These are phyloP conservation scores for Tulasnella sp. DNA, from an alignment of 768 basidiomycete genomes.

Conservation along the genomic window DNA sequence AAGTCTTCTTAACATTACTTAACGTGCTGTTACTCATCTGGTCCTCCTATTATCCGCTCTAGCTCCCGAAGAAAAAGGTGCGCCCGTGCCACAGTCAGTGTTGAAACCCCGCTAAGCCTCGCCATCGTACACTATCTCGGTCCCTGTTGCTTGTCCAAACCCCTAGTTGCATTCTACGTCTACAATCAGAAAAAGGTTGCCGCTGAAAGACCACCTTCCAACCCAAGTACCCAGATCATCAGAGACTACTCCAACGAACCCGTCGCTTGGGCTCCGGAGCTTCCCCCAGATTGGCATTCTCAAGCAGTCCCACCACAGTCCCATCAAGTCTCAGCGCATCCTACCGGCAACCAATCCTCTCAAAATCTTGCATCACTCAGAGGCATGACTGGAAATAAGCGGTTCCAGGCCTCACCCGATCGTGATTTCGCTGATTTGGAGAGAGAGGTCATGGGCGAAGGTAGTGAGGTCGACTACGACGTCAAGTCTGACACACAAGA, in stretches of 20 bases:
- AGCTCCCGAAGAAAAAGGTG: conserved; percentile 16
- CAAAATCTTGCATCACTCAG: background rate
- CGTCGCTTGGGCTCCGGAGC: conserved; percentile 14
- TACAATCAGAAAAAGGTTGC: conserved; percentile 4
- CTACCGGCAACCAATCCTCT: background rate
- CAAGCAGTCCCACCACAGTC: background rate
- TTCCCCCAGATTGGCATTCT: conserved; percentile 10
- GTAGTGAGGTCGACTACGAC: conserved; percentile 13
- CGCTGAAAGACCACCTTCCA: conserved; percentile 8
- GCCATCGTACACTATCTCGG: background rate
- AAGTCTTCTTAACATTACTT: background rate
- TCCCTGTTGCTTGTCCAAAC: background rate
- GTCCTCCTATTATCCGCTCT: background rate
- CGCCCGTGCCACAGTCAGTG: background rate
- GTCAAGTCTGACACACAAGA: conserved; percentile 10
- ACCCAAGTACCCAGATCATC: background rate
- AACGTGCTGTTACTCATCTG: background rate
- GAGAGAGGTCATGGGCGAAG: conserved; percentile 8
- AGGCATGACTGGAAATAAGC: background rate
- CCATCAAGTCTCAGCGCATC: conserved; percentile 3
- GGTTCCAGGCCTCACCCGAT: conserved; percentile 1
- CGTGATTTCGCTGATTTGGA: conserved; percentile 3
- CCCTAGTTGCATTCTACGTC: conserved; percentile 11
- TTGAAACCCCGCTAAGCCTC: background rate
- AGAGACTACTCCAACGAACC: conserved; percentile 2